Conservation (phyloP, 768 basidiomycete species). For the Russula abietina region DNA sequence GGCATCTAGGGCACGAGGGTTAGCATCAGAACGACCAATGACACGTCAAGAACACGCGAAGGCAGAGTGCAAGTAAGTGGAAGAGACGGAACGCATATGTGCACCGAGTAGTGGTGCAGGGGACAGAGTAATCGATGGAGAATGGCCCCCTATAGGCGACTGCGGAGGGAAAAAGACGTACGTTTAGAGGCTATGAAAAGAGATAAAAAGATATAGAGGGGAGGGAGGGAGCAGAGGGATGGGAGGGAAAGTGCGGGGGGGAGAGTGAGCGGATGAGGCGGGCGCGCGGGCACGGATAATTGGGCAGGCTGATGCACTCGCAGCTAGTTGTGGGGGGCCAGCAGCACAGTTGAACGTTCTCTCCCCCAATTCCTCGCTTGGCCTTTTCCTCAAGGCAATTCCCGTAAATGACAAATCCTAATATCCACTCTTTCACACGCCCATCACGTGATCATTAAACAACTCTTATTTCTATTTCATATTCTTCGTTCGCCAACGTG, state of each 20-base stretch:
- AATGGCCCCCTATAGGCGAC: not conserved
- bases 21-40: conserved; percentile 34
- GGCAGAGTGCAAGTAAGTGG: conserved; percentile 12
- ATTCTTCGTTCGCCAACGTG: conserved; percentile 54
- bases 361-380: not conserved
- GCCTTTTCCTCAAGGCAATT: conserved; percentile 19
- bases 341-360: conserved; percentile 17
- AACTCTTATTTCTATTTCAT: too few species aligned
- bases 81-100: conserved; percentile 7
- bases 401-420: conserved; percentile 11
- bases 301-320: conserved; percentile 8
- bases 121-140: conserved; percentile 15
- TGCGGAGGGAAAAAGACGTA: conserved; percentile 1
- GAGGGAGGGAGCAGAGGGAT: conserved; percentile 1
- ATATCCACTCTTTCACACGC: not conserved
- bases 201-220: not conserved
- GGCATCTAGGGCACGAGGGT: conserved; percentile 55
- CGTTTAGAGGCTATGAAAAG: conserved; percentile 12
- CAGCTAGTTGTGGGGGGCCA: conserved; percentile 19
- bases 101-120: not conserved
- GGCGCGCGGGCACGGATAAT: conserved; percentile 19
- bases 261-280: conserved; percentile 16
- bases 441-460: not conserved
- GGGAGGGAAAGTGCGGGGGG: conserved; percentile 12
- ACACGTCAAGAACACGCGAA: conserved; percentile 37